Percentiles rank a stretch among this genome's conserved stretches.
Conservation (phyloP, 371 early-diverging fungal species). For the Mortierella sp. region DNA sequence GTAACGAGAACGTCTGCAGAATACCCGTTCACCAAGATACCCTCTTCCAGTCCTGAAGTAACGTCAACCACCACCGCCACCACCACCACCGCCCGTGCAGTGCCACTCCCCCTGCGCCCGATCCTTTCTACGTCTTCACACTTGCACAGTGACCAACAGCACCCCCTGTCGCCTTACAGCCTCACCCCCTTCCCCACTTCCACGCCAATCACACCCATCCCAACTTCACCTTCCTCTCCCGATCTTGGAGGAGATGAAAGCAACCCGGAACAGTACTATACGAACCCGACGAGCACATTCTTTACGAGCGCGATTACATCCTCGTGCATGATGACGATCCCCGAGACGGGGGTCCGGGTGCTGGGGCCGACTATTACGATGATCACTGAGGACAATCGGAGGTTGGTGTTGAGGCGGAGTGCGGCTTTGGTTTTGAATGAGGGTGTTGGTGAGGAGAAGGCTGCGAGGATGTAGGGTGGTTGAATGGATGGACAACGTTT, state of each 20-base stretch:
- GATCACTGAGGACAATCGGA: slow-evolving; percentile 37
- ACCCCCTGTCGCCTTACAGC: background rate
- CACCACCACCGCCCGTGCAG: background rate
- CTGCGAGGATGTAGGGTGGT: slow-evolving; percentile 36
- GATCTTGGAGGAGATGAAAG: background rate
- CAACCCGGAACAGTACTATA: background rate
- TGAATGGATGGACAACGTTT: too few relatives aligned
- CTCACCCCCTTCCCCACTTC: background rate
- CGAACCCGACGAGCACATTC: slow-evolving; percentile 29
- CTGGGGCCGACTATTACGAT: slow-evolving; percentile 44
- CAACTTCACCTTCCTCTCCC: background rate
- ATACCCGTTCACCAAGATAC: background rate
- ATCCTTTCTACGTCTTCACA: background rate
- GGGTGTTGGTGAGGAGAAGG: slow-evolving; percentile 54
- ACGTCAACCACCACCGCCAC: background rate
- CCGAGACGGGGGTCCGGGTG: slow-evolving; percentile 43
- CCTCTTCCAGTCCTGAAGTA: background rate
- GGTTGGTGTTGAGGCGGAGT: slow-evolving; percentile 34
- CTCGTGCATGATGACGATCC: slow-evolving; percentile 37
- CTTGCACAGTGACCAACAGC: background rate
- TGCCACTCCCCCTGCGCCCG: background rate
- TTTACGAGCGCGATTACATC: slow-evolving; percentile 51
- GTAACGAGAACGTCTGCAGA: background rate
- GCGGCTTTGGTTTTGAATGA: slow-evolving; percentile 42
- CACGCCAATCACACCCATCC: background rate